Conservation (phyloP, 2,329 filamentous ascomycete genomes). For the Pyrenophora tritici-repentis region DNA sequence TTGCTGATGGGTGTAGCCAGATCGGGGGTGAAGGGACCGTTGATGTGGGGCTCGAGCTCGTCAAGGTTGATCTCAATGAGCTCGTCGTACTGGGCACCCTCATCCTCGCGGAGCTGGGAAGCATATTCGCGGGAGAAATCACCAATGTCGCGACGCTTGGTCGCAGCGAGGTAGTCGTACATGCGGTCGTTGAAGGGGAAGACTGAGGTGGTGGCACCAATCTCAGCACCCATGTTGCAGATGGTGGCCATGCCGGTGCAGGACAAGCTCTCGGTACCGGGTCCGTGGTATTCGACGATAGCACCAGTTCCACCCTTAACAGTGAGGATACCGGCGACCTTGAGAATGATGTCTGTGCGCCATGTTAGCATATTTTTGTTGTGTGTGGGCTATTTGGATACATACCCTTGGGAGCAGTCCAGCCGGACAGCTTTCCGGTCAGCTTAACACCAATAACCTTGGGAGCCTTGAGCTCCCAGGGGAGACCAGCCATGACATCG, state of each 20-base stretch:
- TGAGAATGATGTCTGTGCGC: constrained; percentile 83
- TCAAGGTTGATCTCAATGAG: constrained; percentile 94
- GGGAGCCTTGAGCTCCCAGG: constrained; percentile 97
- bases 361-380: constrained; percentile 11
- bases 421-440: constrained; percentile 85
- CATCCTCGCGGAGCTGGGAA: constrained; percentile 78
- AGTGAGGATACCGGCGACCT: constrained; percentile 94
- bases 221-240: constrained; percentile 58
- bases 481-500: constrained; percentile 95
- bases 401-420: constrained; percentile 89
- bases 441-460: constrained; percentile 97
- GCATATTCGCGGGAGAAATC: constrained; percentile 87
- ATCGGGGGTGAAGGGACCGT: constrained; percentile 98
- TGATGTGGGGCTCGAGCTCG: constrained; percentile 96
- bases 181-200: constrained; percentile 99
- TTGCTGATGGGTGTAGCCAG: constrained; percentile 96
- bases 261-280: constrained; percentile 74
- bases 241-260: constrained; percentile 90
- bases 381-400: constrained; percentile 20
- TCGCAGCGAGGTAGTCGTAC: constrained; percentile 93
- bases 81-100: constrained; percentile 94
- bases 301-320: constrained; percentile 97
- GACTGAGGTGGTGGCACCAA: constrained; percentile 84
- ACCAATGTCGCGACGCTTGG: constrained; percentile 87
- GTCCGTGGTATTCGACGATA: constrained; percentile 77